Base-by-base conservation (phyloP, 371 early-diverging fungal genomes). In the Circinella umbellata region DNA sequence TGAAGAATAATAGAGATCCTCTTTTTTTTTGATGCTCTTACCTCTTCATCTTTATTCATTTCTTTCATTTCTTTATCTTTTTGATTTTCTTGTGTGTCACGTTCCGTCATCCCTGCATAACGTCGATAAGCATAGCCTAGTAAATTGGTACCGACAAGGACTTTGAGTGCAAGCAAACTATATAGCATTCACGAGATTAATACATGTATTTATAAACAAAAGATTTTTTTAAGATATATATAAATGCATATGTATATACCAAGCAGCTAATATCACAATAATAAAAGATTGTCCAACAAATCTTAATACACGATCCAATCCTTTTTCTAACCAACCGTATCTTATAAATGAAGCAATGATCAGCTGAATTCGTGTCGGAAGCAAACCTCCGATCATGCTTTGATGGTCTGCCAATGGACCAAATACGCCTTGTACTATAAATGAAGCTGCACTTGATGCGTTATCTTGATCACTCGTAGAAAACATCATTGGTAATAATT, bases 121-220 rank as follows among this genome's bases (percentile, higher is more conserved):
- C 92, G 84, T 20, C 81, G 76, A 74, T 90, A 86, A 3, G 95
- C 91, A 81, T 85, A 89, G 27, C 87, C 88, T 37, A 92, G 82
- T 62, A 96, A 77, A 42, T 88, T 89, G 66, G 87, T 88, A 7
- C 94, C 94, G 53, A 94, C 87, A 17, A 91, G 66, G 11, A 94
- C 82, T 76, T 94, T 94, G 36, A 92, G 60, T 17, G 89, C 84
- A 34, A 93, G 80, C 55, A 89, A 67, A 59, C 90, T 83, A 78
- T 8, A 51, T 51, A 17, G 0, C 51, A 57, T 49, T 39, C 13
- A 53, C 17, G 27, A 5, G 4, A 39, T 17, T 15, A 51, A 51
- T 51, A 13, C 42, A 42, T 42, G 11, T 42, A 6, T 11, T 42
- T 11, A 6, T 42, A 6, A 9, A 9, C 1, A 42, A 6, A 42